Evolutionary conservation across 2,329 filamentous ascomycete genomes (phyloP), one percentile per base, ranked within the genome.

Genomic region (Sclerotinia glacialis): DNA sequence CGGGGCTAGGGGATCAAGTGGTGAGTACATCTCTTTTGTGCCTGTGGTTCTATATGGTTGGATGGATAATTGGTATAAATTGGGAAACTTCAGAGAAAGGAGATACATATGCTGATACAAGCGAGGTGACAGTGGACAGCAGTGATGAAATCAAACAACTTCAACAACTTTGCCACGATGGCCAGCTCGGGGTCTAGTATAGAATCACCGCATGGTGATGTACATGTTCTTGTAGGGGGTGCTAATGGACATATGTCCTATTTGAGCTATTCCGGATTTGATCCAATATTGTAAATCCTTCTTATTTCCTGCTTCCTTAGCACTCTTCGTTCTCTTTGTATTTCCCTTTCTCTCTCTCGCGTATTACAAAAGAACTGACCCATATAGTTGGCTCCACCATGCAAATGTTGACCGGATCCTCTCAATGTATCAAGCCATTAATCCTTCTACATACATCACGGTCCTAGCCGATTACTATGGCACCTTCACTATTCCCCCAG

Each of bases 371-470:
- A 4, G 12, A 47, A 23, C 58, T 61, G 44, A 61, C n/a, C n/a
- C 21, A n/a, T 1, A 5, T 44, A 82, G 80, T 69, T 80, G 81
- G 79, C 78, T 84, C 11, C 82, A 83, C 69, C 81, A 83, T 77
- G 77, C 81, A 71, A 87, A 89, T 72, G 78, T 89, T 65, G 86
- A 89, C 73, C 82, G 86, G 21, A 79, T 89, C 21, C 83, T 85
- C 67, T 81, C 84, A 4, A 75, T 83, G 66, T 83, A 79, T 80
- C 78, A 83, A 72, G 78, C 78, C 46, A 78, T 84, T 46, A 73
- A 81, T 67, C 73, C 74, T 0, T 53, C 65, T 26, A 34, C 40
- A 3, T 71, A 72, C 64, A 73, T 78, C 42, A 74, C 78, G 0
- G 67, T 77, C 6, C 69, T 76, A 23, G 68, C 64, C 2, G 71